phyloP scores from a whole-genome alignment of 2,329 filamentous ascomycete genomes.

The Fusarium brevicatenulatum region DNA sequence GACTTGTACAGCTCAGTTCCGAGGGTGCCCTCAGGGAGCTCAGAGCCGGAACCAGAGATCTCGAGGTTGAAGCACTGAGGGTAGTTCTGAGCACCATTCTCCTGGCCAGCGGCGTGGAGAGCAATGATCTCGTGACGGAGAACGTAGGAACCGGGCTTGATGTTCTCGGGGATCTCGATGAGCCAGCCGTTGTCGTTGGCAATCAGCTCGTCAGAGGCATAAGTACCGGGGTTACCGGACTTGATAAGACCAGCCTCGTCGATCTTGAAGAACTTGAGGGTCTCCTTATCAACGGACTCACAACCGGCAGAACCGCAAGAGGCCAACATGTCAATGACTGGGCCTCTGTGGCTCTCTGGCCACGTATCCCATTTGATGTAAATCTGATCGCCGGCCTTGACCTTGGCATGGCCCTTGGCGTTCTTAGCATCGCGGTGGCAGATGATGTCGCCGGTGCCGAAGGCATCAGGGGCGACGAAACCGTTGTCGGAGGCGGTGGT shows the following conservation, averaged over 20 bases:
- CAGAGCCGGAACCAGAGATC: constrained; percentile 55
- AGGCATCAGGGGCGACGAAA: constrained; percentile 58
- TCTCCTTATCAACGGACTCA: constrained; percentile 62
- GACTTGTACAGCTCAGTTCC: constrained; percentile 47
- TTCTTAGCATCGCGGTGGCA: constrained; percentile 57
- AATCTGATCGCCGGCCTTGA: constrained; percentile 53
- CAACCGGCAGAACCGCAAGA: constrained; percentile 65
- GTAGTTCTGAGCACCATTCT: constrained; percentile 62
- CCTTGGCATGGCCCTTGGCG: constrained; percentile 52
- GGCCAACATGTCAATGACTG: constrained; percentile 73
- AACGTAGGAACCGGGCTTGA: constrained; percentile 57
- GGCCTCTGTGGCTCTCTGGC: constrained; percentile 58
- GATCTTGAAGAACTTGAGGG: constrained; percentile 73
- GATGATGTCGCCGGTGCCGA: constrained; percentile 55
- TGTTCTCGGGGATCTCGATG: constrained; percentile 48
- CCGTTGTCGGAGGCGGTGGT: constrained; percentile 60
- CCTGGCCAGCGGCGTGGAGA: constrained; percentile 54
- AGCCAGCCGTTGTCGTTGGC: constrained; percentile 51
- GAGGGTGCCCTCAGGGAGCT: constrained; percentile 48
- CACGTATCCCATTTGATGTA: constrained; percentile 55
- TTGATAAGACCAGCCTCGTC: constrained; percentile 62
- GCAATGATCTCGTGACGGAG: constrained; percentile 65
- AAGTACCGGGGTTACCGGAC: constrained; percentile 53
- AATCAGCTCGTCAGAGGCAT: constrained; percentile 56
- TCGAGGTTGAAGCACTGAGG: constrained; percentile 63